Evolutionary conservation across 176 grass and related monocot species (phyloP).

Genomic region (Chrysopogon serrulatus): DNA sequence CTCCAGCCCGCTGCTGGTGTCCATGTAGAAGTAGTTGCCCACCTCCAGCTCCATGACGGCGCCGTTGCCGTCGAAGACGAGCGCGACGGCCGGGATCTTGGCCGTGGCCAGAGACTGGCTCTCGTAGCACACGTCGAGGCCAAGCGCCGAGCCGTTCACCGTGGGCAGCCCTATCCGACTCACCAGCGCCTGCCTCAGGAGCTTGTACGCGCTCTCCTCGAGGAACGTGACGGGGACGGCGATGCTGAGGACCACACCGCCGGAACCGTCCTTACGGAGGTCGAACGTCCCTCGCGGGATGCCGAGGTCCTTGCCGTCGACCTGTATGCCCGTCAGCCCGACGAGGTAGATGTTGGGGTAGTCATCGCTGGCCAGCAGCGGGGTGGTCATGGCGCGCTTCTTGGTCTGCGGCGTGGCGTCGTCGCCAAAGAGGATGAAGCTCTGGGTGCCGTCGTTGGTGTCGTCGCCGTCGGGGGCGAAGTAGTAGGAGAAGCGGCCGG

Average conservation of each 20-base stretch:
- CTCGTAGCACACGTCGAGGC: not conserved
- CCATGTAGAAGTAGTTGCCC: slow-evolving; percentile 15
- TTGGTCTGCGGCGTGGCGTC: not conserved
- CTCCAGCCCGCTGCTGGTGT: not conserved
- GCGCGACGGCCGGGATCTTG: not conserved
- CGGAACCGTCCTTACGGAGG: not conserved
- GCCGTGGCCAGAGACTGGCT: not conserved
- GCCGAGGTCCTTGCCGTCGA: not conserved
- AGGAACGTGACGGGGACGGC: slow-evolving; percentile 16
- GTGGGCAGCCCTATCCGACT: not conserved
- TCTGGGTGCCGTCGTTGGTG: not conserved
- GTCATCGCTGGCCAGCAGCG: not conserved
- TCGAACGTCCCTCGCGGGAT: not conserved
- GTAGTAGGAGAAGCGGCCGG: not conserved
- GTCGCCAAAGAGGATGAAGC: not conserved
- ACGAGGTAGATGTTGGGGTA: not conserved
- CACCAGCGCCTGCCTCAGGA: not conserved
- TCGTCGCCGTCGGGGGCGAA: not conserved
- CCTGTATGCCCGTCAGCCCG: not conserved
- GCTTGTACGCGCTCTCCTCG: not conserved
- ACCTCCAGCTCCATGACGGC: not conserved
- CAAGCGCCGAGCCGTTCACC: not conserved
- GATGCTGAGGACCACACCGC: slow-evolving; percentile 23
- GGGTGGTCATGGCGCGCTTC: not conserved
- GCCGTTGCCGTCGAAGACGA: not conserved